These are phyloP conservation scores for Bryoerythrophyllum caledonicum DNA, from an alignment of 225 moss, liverwort and hornwort species.

Conservation along the genomic window DNA sequence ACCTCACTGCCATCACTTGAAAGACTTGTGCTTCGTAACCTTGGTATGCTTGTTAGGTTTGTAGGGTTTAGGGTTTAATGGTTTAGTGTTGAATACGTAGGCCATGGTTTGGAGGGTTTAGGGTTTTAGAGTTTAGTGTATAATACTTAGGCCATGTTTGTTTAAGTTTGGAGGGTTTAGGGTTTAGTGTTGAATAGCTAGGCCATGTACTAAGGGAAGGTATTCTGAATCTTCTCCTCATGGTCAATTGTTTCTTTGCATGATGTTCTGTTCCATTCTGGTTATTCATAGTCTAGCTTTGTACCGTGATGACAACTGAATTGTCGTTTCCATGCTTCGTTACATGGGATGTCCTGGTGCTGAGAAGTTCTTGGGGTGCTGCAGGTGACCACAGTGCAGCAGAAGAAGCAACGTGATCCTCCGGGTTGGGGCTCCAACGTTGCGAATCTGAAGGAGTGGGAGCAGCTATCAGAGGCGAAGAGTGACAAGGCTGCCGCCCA, in stretches of 20 bases:
- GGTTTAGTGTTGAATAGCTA: background rate
- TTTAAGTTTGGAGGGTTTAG: background rate
- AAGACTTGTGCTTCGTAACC: background rate
- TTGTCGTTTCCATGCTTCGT: background rate
- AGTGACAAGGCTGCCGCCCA: conserved; percentile 29
- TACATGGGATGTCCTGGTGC: background rate
- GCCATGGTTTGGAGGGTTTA: no score
- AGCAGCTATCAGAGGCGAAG: conserved; percentile 64
- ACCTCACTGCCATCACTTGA: background rate
- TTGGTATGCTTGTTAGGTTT: background rate
- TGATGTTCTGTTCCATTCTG: no score
- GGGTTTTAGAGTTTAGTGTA: no score
- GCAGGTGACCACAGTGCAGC: conserved; percentile 61
- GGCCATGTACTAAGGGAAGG: background rate
- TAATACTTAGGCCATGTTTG: no score
- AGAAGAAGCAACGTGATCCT: conserved; percentile 51
- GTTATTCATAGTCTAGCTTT: no score
- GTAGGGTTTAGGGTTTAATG: background rate
- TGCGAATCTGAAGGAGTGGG: conserved; percentile 83
- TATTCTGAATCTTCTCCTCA: background rate
- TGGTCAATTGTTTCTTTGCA: no score
- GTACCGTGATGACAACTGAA: background rate
- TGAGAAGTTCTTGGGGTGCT: background rate
- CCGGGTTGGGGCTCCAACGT: conserved; percentile 91
- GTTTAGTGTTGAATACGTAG: background rate